Conservation (phyloP, 257 asterid species). For the Verbascum thapsus region DNA sequence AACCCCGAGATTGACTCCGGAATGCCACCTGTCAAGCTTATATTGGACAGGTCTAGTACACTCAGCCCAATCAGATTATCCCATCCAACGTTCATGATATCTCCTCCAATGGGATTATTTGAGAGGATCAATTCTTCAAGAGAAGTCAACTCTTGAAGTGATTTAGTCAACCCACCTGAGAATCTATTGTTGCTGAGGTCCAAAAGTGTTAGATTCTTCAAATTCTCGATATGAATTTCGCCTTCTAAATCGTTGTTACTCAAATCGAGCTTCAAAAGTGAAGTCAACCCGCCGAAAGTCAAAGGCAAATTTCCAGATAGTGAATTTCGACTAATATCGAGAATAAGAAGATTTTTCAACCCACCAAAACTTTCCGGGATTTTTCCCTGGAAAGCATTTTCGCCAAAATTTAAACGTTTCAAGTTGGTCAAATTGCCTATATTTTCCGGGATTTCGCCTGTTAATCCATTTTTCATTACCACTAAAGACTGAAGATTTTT, state of each 20-base stretch:
- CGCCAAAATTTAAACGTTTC: constrained; percentile 61
- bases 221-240: constrained; percentile 48
- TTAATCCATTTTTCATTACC: constrained; percentile 64
- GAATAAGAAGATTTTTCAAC: constrained; percentile 59
- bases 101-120: constrained; percentile 72
- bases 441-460: constrained; percentile 53
- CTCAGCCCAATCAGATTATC: constrained; percentile 38
- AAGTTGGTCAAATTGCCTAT: constrained; percentile 58
- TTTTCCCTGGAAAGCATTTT: constrained; percentile 49
- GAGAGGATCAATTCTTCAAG: constrained; percentile 78
- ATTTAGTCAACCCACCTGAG: constrained; percentile 57
- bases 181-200: constrained; percentile 73
- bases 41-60: constrained; percentile 74
- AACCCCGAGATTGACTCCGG: constrained; percentile 63
- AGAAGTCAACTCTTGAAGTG: constrained; percentile 61
- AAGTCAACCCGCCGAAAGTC: constrained; percentile 53
- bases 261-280: constrained; percentile 78
- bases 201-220: constrained; percentile 65
- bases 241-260: constrained; percentile 64
- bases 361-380: constrained; percentile 63
- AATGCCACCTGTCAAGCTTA: constrained; percentile 68
- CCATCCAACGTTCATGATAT: constrained; percentile 58
- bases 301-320: constrained; percentile 60
- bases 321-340: constrained; percentile 72
- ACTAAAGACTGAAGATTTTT: constrained; percentile 74